Evolutionary conservation across 2,329 filamentous ascomycete species (phyloP).

Genomic region (Lojkania enalia): DNA sequence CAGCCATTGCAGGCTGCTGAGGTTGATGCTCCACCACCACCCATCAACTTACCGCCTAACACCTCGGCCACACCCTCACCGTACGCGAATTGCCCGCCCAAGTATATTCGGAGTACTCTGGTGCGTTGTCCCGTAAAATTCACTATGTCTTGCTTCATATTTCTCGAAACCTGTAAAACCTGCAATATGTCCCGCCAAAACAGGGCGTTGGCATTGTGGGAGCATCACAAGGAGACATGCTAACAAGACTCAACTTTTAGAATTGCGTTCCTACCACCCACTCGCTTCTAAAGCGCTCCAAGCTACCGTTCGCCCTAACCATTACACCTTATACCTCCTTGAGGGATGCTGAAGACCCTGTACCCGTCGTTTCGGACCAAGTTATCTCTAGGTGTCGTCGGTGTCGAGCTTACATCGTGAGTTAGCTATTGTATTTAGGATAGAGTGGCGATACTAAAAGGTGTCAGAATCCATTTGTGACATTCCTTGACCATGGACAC

Average conservation of each 20-base stretch:
- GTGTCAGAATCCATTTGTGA: slow-evolving; percentile 91
- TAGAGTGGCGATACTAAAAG: neutral
- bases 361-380: slow-evolving; percentile 93
- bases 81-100: slow-evolving; percentile 85
- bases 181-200: no score
- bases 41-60: slow-evolving; percentile 87
- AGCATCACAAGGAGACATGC: no score
- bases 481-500: slow-evolving; percentile 88
- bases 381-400: slow-evolving; percentile 95
- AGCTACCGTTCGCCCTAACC: slow-evolving; percentile 86
- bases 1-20: slow-evolving; percentile 94
- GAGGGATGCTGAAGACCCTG: slow-evolving; percentile 87
- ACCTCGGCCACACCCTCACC: slow-evolving; percentile 88
- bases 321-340: slow-evolving; percentile 95
- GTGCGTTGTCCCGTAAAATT: no score
- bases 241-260: no score
- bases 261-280: slow-evolving; percentile 93
- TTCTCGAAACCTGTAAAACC: no score
- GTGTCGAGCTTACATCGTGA: slow-evolving; percentile 96
- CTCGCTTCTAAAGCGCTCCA: slow-evolving; percentile 93
- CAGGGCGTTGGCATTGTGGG: no score
- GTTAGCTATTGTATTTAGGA: neutral
- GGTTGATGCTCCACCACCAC: slow-evolving; percentile 86
- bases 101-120: slow-evolving; percentile 92
- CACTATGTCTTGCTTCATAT: no score